Base-by-base conservation (phyloP, 2,329 filamentous ascomycete genomes). In the Pestalotiopsis sp. region DNA sequence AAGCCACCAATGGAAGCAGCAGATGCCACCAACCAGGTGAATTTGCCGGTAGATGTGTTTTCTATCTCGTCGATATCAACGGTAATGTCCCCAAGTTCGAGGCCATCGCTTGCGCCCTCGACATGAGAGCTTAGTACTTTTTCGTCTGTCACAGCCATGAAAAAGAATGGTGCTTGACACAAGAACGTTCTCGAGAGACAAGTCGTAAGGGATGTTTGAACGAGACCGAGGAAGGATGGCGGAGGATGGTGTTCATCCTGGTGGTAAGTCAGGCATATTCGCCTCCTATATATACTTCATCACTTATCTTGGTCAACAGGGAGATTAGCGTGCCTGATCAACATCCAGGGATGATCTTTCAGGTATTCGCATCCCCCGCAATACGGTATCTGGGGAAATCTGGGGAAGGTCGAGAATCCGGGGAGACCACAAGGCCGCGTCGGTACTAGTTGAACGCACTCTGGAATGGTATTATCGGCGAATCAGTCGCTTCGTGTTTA, bases 1-100 rank as follows among this genome's bases (percentile, higher is more conserved):
- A 60, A 23, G 3, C 57, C 57, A 38, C 57, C 57, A 11, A 60
- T 27, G 2, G 31, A 60, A 11, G 65, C 68, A 61, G 68, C 52
- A 52, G 20, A 52, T 3, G 45, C 45, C 20, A 52, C 45, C 45
- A 52, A 20, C 45, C 45, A 52, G 14, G 45, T 52, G 45, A 52
- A 52, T 14, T 52, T 52, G 45, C 45, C 45, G 17, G 45, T 52
- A 3, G 45, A n/a, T 6, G 45, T 52, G 45, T 52, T 52, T 52
- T 52, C 45, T n/a, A 52, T 52, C 45, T 52, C 45, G 45, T 52
- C 45, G 17, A 52, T n/a, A n/a, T 52, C n/a, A n/a, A 52, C 17
- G 9, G 14, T n/a, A 9, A 52, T 52, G 6, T 52, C 45, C 4
- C 45, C 45, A 11, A 52, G 17, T 52, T 52, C 45, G 17, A 52